Base-by-base conservation (phyloP, 345 rosid genomes). In the Acer saccharum region DNA sequence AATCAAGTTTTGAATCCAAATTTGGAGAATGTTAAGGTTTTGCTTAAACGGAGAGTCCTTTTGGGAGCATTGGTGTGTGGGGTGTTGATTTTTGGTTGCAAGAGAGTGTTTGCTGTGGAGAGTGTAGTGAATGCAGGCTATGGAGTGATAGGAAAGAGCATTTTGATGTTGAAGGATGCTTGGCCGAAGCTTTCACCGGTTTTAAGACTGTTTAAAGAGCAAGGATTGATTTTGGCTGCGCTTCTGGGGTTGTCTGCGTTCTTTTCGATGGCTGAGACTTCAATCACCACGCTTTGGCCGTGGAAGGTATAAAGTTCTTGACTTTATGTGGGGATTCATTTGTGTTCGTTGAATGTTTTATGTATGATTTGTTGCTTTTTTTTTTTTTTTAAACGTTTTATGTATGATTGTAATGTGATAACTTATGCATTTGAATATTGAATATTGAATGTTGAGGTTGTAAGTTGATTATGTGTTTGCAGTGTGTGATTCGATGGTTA, bases 231-330 rank as follows among this genome's bases (percentile, higher is more conserved):
- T 48, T 82, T 94, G 88, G 93, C 93, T 43, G 88, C 87, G 2
- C 86, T 94, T 72, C 85, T 94, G 71, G 88, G 95, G 62, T 88
- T 92, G 25, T 94, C 98, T 7, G 98, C 98, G 13, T 94, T 94
- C 84, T 92, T 92, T 78, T 94, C 98, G 63, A 94, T 94, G 98
- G 98, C 98, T 27, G 98, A 94, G 89, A 94, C 98, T 55, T 89
- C 98, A 57, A 94, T 94, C 57, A 94, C 98, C 54, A 94, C 95
- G 7, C 76, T 94, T 61, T 94, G 98, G 97, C 98, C 97, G 0
- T 94, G 98, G 98, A 94, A 94, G 98, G 98, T 91, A 83, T 74
- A 62, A 71, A 10, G 44, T 70, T 57, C 12, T 68, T 61, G 11
- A 64, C 44, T 29, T 20, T 21, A 43, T 69, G 10, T 48, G 55